phyloP scores from a whole-genome alignment of 306 rosid genomes.

The Geum urbanum region DNA sequence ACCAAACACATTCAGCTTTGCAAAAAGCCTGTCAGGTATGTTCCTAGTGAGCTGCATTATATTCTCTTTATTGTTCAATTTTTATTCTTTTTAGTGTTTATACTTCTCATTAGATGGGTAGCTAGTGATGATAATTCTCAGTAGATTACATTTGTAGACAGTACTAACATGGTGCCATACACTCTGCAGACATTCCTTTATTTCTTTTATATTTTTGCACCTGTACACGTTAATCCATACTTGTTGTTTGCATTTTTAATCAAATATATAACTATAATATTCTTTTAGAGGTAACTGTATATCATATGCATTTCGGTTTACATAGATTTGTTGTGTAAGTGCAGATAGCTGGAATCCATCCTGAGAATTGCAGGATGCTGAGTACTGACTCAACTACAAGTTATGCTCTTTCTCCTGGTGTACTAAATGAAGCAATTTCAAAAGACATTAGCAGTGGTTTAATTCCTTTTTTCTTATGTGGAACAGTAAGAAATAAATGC shows the following conservation, averaged over 20 bases:
- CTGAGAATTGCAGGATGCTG: conserved; percentile 74
- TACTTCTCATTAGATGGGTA: neutral
- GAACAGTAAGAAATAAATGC: conserved; percentile 54
- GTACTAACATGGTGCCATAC: neutral
- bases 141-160: neutral
- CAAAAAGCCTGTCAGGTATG: conserved; percentile 92
- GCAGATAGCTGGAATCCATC: conserved; percentile 84
- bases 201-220: neutral
- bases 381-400: conserved; percentile 61
- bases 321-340: conserved; percentile 20
- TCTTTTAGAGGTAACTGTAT: neutral
- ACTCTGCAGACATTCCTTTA: neutral
- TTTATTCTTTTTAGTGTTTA: neutral
- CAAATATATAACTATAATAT: neutral
- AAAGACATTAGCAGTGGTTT: conserved; percentile 58
- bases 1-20: conserved; percentile 76
- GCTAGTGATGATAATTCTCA: neutral
- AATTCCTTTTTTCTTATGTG: conserved; percentile 88
- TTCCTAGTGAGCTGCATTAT: neutral
- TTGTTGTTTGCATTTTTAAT: conserved; percentile 3
- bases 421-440: conserved; percentile 61
- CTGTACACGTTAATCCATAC: neutral
- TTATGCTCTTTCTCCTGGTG: conserved; percentile 68
- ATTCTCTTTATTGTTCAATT: neutral
- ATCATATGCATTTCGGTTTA: neutral